Percentiles rank a stretch among this genome's conserved stretches.
phyloP scores from a whole-genome alignment of 1,284 basidiomycete species.

The Microbotryum silenes-acaulis region DNA sequence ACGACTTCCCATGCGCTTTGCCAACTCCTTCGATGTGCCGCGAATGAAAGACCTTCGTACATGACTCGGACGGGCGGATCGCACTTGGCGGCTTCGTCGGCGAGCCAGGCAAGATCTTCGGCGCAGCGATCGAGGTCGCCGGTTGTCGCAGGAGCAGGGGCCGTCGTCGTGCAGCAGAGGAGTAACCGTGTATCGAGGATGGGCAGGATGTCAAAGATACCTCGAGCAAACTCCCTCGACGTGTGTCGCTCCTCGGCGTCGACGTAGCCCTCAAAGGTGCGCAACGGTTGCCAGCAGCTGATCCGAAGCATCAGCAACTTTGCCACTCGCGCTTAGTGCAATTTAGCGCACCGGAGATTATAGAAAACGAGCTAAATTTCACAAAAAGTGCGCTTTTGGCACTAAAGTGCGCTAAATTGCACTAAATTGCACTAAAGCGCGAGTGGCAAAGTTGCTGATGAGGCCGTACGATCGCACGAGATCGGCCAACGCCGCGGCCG shows the following conservation, averaged over 20 bases:
- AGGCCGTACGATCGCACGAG: slow-evolving; percentile 31
- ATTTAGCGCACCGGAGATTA: no score
- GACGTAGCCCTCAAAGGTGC: slow-evolving; percentile 40
- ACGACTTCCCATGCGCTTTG: slow-evolving; percentile 39
- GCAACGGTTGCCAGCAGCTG: slow-evolving; percentile 41
- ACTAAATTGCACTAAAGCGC: no score
- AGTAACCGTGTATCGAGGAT: slow-evolving; percentile 30
- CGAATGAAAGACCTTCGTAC: slow-evolving; percentile 30
- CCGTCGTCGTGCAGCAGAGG: slow-evolving; percentile 30
- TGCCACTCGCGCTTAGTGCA: no score
- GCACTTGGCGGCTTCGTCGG: slow-evolving; percentile 31
- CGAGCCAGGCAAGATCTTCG: slow-evolving; percentile 35
- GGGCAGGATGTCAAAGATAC: slow-evolving; percentile 30
- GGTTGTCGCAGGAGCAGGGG: slow-evolving; percentile 30
- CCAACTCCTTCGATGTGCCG: slow-evolving; percentile 38
- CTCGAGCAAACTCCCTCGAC: slow-evolving; percentile 28
- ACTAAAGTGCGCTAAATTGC: no score
- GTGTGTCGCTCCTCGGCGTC: slow-evolving; percentile 16
- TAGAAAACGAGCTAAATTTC: no score
- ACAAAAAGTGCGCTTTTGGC: no score
- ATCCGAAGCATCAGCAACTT: no score
- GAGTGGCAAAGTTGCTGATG: no score
- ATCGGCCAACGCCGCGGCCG: slow-evolving; percentile 35
- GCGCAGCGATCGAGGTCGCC: slow-evolving; percentile 33
- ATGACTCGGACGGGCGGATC: slow-evolving; percentile 29